Conservation (phyloP, 208 protist species). For the Leishmania major region DNA sequence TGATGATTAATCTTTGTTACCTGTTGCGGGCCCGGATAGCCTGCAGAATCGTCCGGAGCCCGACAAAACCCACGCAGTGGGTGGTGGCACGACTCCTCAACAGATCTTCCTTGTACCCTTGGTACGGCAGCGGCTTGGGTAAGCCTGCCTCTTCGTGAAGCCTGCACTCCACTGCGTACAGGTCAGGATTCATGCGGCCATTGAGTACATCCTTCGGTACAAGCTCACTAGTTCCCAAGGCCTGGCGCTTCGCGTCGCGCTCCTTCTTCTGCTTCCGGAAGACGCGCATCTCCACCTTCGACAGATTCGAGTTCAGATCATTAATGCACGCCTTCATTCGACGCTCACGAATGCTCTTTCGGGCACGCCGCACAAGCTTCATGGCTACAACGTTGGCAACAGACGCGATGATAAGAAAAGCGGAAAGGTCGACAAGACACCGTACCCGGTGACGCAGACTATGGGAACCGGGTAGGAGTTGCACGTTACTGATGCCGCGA, state of each 20-base stretch:
- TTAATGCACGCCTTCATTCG: conserved; percentile 89
- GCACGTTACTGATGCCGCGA: not conserved
- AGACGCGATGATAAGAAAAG: not conserved
- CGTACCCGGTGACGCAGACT: not conserved
- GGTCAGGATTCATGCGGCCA: conserved; percentile 76
- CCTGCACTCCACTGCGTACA: conserved; percentile 85
- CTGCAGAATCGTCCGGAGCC: conserved; percentile 57
- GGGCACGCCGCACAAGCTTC: conserved; percentile 85
- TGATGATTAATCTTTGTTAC: conserved; percentile 9
- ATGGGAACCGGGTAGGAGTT: no score
- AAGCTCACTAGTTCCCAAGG: conserved; percentile 32
- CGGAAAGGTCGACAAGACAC: not conserved
- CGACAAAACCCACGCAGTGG: conserved; percentile 77
- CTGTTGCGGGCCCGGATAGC: conserved; percentile 42
- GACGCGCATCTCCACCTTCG: conserved; percentile 85
- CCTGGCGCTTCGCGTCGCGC: conserved; percentile 36
- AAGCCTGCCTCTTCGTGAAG: conserved; percentile 82
- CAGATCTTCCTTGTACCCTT: conserved; percentile 45
- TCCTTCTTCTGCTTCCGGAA: conserved; percentile 63
- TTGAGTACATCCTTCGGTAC: conserved; percentile 57
- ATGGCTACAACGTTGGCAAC: conserved; percentile 32
- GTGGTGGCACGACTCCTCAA: conserved; percentile 22
- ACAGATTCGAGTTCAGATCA: conserved; percentile 78
- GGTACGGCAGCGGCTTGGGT: conserved; percentile 67
- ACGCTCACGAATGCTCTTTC: conserved; percentile 88